Evolutionary conservation across 352 stramenopile species (phyloP).

Genomic region (Hyaloperonospora arabidopsidis): DNA sequence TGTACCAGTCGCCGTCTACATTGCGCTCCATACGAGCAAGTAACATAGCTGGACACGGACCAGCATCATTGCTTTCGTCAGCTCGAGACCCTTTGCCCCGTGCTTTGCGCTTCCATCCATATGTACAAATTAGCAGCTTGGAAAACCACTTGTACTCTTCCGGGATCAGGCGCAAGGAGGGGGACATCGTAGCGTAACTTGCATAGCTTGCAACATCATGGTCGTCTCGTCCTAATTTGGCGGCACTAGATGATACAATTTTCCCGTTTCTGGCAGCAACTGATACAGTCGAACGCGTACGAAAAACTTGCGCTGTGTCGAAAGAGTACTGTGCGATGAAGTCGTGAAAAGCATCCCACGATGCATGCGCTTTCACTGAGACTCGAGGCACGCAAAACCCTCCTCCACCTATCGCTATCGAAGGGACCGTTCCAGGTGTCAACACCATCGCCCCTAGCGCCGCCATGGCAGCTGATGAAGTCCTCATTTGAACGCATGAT

Average conservation of each 20-base stretch:
- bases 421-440: constrained; percentile 28
- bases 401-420: constrained; percentile 22
- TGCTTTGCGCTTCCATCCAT: constrained; percentile 64
- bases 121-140: constrained; percentile 69
- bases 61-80: constrained; percentile 8
- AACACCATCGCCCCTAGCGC: constrained; percentile 22
- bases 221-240: constrained; percentile 15
- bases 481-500: constrained; percentile 4
- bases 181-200: constrained; percentile 23
- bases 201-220: constrained; percentile 32
- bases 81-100: constrained; percentile 29
- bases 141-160: constrained; percentile 62
- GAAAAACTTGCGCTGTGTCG: constrained; percentile 58
- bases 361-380: constrained; percentile 38
- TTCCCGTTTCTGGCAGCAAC: constrained; percentile 54
- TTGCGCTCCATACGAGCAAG: constrained; percentile 61
- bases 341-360: constrained; percentile 56
- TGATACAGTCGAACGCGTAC: constrained; percentile 65
- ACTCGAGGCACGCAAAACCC: constrained; percentile 31
- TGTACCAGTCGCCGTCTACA: constrained; percentile 48
- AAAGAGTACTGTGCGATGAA: constrained; percentile 48
- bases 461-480: constrained; percentile 9
- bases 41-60: constrained; percentile 59
- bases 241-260: constrained; percentile 15
- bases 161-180: constrained; percentile 36